Evolutionary conservation across 2,329 filamentous ascomycete genomes (phyloP).

Genomic region (Aspergillus sp.): DNA sequence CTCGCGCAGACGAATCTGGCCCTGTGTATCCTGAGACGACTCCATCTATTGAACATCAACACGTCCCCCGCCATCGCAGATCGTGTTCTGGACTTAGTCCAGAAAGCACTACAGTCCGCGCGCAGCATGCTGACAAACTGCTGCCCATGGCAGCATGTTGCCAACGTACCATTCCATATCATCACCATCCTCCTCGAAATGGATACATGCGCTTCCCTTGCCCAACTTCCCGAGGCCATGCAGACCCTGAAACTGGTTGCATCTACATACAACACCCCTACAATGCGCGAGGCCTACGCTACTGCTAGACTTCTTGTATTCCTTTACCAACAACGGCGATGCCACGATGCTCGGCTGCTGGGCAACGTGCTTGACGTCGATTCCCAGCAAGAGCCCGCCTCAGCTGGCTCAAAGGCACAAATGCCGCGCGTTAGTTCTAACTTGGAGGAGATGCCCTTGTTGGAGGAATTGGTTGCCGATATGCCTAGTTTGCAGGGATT

Average conservation of each 20-base stretch:
- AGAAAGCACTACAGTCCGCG: slow-evolving; percentile 40
- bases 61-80: slow-evolving; percentile 34
- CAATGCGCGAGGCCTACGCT: slow-evolving; percentile 46
- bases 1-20: slow-evolving; percentile 49
- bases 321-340: slow-evolving; percentile 44
- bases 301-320: slow-evolving; percentile 47
- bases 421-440: neutral
- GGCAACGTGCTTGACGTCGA: slow-evolving; percentile 8
- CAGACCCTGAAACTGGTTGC: slow-evolving; percentile 37
- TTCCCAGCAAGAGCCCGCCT: neutral
- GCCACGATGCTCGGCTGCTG: slow-evolving; percentile 30
- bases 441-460: neutral
- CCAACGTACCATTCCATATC: slow-evolving; percentile 54
- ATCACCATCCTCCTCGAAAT: slow-evolving; percentile 50
- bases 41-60: slow-evolving; percentile 42
- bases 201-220: slow-evolving; percentile 44
- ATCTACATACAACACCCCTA: slow-evolving; percentile 38
- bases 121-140: slow-evolving; percentile 37
- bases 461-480: neutral
- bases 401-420: neutral
- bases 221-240: slow-evolving; percentile 46
- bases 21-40: slow-evolving; percentile 48
- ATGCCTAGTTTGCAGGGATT: neutral
- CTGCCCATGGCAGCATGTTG: slow-evolving; percentile 52
- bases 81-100: slow-evolving; percentile 39